A percentile compares a stretch with the other conserved stretches of the same genome.
Conservation (phyloP, 768 basidiomycete genomes). For the Boletus sp. region DNA sequence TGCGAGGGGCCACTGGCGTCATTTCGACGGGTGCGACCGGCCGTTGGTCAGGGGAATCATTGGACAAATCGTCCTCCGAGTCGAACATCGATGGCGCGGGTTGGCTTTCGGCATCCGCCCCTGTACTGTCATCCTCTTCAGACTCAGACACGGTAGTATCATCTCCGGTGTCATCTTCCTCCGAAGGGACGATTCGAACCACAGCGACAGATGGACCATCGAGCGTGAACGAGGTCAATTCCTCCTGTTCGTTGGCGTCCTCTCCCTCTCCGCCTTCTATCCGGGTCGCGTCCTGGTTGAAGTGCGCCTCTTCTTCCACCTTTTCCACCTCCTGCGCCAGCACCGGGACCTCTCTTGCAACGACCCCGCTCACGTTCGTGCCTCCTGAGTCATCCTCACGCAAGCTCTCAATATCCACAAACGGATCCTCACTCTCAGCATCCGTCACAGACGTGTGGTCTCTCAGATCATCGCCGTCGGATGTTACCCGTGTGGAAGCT, state of each 20-base stretch:
- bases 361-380: neutral
- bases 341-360: neutral
- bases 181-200: conserved; percentile 47
- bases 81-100: conserved; percentile 13
- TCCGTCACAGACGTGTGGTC: conserved; percentile 31
- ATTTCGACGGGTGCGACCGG: neutral
- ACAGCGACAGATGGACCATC: conserved; percentile 56
- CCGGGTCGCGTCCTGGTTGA: conserved; percentile 27
- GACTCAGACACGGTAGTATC: conserved; percentile 42
- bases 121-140: conserved; percentile 22
- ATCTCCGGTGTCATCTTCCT: conserved; percentile 31
- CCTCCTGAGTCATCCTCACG: conserved; percentile 54
- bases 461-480: conserved; percentile 28
- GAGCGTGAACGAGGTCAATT: conserved; percentile 70
- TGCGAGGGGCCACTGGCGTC: conserved; percentile 23
- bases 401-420: conserved; percentile 87
- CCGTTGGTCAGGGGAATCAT: conserved; percentile 11
- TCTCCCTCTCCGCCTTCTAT: conserved; percentile 48
- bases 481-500: conserved; percentile 39
- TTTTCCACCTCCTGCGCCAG: conserved; percentile 11
- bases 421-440: conserved; percentile 81
- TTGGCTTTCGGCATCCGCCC: conserved; percentile 2
- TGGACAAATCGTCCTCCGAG: conserved; percentile 39
- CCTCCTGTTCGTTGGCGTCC: conserved; percentile 57
- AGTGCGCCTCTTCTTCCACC: conserved; percentile 15